Evolutionary conservation across 345 rosid genomes (phyloP), one percentile per base, ranked within the genome.

Genomic region (Salix suchowensis): DNA sequence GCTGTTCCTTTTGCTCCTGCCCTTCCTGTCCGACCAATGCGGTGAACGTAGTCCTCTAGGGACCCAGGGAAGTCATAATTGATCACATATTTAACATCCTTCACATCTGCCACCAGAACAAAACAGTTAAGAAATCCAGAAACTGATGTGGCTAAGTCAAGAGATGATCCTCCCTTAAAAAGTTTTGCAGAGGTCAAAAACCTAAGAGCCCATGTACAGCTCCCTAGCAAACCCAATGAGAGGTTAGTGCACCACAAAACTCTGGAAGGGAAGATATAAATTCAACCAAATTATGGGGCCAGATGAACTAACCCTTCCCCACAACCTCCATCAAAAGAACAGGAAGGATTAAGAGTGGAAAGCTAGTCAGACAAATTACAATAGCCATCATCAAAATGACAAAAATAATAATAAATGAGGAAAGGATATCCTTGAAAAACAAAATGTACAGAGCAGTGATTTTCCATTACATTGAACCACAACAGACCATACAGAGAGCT

Each of bases 1-100:
- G 98, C 99, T 64, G 99, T 96, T 81, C 99, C 99, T 85, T 94
- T 96, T 2, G 99, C 99, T 40, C 99, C 99, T 0, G 99, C 99
- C 72, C 99, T 96, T 77, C 99, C 99, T 0, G 99, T 94, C 78
- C 99, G 83, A 73, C 99, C 99, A 76, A 96, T 96, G 36, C 98
- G 92, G 73, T 96, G 99, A 67, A 96, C 99, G 70, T 96, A 96
- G 87, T 96, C 99, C 80, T 96, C 99, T 7, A 94, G 92, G 55
- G 99, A 94, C 74, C 98, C 98, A 70, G 99, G 99, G 80, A 96
- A 96, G 88, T 96, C 99, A 50, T 96, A 96, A 81, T 96, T 96
- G 77, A 94, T 89, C 79, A 96, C 99, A 70, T 89, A 96, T 83
- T 89, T 94, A 34, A 96, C 97, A 76, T 96, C 97, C 84, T 96